Percentiles rank a stretch among this genome's conserved stretches.
phyloP scores from a whole-genome alignment of 176 grass and related monocot genomes.

The Tillandsia leiboldiana region DNA sequence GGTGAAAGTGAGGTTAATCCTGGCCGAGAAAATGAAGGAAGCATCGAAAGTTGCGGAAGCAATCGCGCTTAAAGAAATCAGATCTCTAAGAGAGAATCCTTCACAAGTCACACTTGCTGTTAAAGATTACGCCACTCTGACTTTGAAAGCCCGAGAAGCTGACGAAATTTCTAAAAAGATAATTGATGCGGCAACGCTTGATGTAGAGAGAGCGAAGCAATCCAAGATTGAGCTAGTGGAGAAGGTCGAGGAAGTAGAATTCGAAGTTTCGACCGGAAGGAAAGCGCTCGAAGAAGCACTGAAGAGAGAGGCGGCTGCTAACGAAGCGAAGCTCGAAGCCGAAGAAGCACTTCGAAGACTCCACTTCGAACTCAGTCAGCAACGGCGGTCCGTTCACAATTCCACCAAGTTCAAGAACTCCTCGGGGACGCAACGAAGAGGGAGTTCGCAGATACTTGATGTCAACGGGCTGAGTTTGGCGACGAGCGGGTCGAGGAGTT shows the following conservation, averaged over 20 bases:
- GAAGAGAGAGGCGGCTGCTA: slow-evolving; percentile 63
- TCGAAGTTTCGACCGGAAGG: slow-evolving; percentile 57
- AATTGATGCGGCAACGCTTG: slow-evolving; percentile 44
- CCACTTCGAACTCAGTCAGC: slow-evolving; percentile 41
- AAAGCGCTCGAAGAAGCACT: slow-evolving; percentile 62
- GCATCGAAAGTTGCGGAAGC: slow-evolving; percentile 51
- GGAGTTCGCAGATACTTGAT: slow-evolving; percentile 40
- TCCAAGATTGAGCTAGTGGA: slow-evolving; percentile 53
- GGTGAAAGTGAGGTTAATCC: slow-evolving; percentile 53
- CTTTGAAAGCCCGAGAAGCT: slow-evolving; percentile 39
- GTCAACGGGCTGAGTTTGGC: slow-evolving; percentile 81
- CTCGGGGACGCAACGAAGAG: slow-evolving; percentile 7
- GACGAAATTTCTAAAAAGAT: slow-evolving; percentile 30
- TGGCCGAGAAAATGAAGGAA: slow-evolving; percentile 73
- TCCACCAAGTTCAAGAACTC: slow-evolving; percentile 65
- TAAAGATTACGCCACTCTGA: slow-evolving; percentile 37
- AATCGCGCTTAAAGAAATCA: slow-evolving; percentile 38
- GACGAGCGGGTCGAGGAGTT: slow-evolving; percentile 16
- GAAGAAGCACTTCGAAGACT: slow-evolving; percentile 53
- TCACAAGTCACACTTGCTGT: slow-evolving; percentile 27
- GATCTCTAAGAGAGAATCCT: slow-evolving; percentile 24
- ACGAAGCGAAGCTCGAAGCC: slow-evolving; percentile 31
- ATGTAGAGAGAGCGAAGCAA: slow-evolving; percentile 51
- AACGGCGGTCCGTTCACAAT: slow-evolving; percentile 26
- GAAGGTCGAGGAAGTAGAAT: slow-evolving; percentile 80